These are phyloP conservation scores for Botrytis cinerea DNA, from an alignment of 2,329 filamentous ascomycete genomes.

Conservation along the genomic window DNA sequence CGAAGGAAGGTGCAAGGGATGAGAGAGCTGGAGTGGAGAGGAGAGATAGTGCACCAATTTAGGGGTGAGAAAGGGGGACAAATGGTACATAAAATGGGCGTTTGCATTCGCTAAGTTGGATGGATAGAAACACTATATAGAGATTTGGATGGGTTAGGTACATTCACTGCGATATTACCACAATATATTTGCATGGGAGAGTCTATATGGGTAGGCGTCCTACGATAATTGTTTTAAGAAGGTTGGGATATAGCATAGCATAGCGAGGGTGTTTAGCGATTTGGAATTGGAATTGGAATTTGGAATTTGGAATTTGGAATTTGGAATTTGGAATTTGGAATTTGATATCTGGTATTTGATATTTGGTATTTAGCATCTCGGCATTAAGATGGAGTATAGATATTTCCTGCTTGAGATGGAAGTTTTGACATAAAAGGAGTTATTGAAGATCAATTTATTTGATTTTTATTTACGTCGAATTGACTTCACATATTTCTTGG, in stretches of 20 bases:
- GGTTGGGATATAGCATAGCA: not conserved
- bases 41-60: conserved; percentile 17
- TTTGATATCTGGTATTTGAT: not conserved
- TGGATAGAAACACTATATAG: not conserved
- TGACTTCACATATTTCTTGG: not conserved
- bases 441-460: not conserved
- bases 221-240: not conserved
- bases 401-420: not conserved
- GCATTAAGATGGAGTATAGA: not conserved
- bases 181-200: not conserved
- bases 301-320: not conserved
- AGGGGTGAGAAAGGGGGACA: not conserved
- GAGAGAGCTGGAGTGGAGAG: conserved; percentile 10
- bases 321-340: not conserved
- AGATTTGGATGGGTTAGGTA: not conserved
- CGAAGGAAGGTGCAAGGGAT: conserved; percentile 1
- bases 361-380: not conserved
- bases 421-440: not conserved
- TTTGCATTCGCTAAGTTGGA: not conserved
- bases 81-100: not conserved
- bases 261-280: not conserved
- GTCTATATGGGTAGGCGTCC: not conserved
- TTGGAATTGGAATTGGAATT: not conserved
- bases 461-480: not conserved
- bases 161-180: not conserved